Conservation (phyloP, 2,329 filamentous ascomycete species). For the Rhynchosporium secalis region DNA sequence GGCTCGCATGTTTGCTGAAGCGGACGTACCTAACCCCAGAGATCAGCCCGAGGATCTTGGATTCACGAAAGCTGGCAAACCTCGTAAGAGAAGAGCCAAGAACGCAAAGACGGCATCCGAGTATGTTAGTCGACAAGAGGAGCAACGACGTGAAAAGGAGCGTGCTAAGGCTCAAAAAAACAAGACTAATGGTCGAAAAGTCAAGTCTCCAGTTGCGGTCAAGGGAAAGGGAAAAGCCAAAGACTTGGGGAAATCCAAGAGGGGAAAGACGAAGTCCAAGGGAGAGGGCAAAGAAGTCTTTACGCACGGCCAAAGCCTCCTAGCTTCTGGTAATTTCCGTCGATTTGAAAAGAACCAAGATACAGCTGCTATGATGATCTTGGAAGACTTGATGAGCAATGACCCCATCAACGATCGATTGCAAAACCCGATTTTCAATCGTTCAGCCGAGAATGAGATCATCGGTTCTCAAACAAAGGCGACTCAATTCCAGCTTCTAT, state of each 20-base stretch:
- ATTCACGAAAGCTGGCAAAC: constrained; percentile 25
- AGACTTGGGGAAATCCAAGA: background rate
- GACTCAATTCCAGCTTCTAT: constrained; percentile 32
- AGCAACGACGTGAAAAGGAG: constrained; percentile 26
- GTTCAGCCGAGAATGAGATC: constrained; percentile 28
- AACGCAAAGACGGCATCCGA: constrained; percentile 30
- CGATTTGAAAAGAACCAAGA: constrained; percentile 21
- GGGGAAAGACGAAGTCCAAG: background rate
- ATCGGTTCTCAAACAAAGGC: constrained; percentile 25
- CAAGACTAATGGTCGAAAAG: constrained; percentile 15
- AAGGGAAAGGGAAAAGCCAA: constrained; percentile 14
- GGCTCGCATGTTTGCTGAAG: constrained; percentile 24
- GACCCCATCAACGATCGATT: constrained; percentile 33
- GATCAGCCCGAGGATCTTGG: constrained; percentile 1
- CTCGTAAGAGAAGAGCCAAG: constrained; percentile 28
- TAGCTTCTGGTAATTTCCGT: background rate
- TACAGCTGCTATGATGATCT: constrained; percentile 26
- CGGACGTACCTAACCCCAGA: constrained; percentile 1
- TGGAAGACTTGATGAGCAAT: constrained; percentile 26
- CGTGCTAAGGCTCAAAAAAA: constrained; percentile 28
- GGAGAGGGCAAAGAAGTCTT: constrained; percentile 14
- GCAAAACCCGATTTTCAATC: constrained; percentile 28
- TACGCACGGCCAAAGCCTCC: constrained; percentile 16
- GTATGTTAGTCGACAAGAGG: constrained; percentile 14
- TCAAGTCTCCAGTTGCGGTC: background rate